Percentiles rank a stretch among this genome's conserved stretches.
Conservation (phyloP, 139 green algal species). For the Tetradesmus obliquus region DNA sequence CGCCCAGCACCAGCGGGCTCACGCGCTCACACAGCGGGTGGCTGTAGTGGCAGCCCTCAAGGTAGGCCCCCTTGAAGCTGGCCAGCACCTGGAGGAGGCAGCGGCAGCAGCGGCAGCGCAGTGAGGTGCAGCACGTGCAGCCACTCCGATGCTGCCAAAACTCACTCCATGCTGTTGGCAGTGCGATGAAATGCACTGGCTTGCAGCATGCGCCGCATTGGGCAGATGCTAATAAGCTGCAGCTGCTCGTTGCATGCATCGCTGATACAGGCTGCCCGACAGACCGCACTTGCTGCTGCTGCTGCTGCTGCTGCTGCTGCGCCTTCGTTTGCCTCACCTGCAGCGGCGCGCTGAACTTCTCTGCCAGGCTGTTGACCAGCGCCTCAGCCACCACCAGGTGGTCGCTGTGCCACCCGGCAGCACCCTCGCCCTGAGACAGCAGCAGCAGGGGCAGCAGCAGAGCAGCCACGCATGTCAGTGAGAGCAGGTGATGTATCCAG, state of each 20-base stretch:
- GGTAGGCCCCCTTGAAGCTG: conserved; percentile 71
- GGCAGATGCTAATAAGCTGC: too few species aligned
- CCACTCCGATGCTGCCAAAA: too few species aligned
- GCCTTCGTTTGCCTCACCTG: not conserved
- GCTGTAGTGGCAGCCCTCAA: conserved; percentile 89
- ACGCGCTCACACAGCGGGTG: conserved; percentile 91
- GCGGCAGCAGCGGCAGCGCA: conserved; percentile 2
- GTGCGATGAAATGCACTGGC: too few species aligned
- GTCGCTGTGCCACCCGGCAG: conserved; percentile 43
- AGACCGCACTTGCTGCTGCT: too few species aligned
- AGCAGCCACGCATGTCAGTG: not conserved
- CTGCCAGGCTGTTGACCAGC: conserved; percentile 75
- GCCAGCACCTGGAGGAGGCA: conserved; percentile 47
- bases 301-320: too few species aligned
- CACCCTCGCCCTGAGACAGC: conserved; percentile 56
- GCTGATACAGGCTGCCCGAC: not conserved
- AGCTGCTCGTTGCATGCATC: too few species aligned
- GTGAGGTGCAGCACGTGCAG: not conserved
- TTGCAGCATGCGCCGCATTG: too few species aligned
- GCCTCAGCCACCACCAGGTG: conserved; percentile 86
- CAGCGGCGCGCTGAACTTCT: conserved; percentile 72
- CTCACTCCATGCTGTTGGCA: too few species aligned
- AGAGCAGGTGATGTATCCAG: not conserved
- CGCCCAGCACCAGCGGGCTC: conserved; percentile 91
- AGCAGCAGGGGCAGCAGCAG: not conserved